Conservation (phyloP, 768 basidiomycete genomes). For the Russula brevipes region DNA sequence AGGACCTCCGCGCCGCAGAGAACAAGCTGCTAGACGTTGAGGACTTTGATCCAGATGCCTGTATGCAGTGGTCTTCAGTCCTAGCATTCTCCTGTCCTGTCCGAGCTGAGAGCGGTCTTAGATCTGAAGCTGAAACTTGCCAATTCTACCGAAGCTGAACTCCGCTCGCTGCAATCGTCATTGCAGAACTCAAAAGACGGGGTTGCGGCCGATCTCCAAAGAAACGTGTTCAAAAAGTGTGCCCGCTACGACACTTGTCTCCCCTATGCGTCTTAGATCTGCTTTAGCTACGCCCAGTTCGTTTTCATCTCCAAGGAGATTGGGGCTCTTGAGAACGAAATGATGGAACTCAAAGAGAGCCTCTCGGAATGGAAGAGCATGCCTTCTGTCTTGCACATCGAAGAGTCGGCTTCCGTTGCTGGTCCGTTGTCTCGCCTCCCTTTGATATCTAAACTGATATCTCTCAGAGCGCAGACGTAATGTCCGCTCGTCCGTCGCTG, state of each 20-base stretch:
- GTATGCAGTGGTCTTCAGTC: conserved; percentile 46
- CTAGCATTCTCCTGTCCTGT: not conserved
- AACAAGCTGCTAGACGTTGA: conserved; percentile 64
- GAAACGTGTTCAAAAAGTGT: conserved; percentile 97
- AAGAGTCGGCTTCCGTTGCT: conserved; percentile 66
- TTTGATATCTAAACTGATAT: conserved; percentile 15
- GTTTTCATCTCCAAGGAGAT: conserved; percentile 97
- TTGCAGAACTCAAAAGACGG: conserved; percentile 64
- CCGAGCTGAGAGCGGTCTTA: not conserved
- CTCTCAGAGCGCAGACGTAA: conserved; percentile 49
- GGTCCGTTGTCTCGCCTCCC: conserved; percentile 32
- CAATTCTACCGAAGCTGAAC: conserved; percentile 82
- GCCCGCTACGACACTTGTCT: conserved; percentile 20
- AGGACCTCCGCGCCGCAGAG: conserved; percentile 59
- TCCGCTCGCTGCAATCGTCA: conserved; percentile 71
- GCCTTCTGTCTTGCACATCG: conserved; percentile 88
- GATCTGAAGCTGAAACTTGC: conserved; percentile 81
- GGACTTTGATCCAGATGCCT: conserved; percentile 82
- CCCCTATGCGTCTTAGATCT: not conserved
- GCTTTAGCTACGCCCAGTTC: conserved; percentile 86
- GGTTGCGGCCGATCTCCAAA: conserved; percentile 76
- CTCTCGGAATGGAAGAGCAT: conserved; percentile 95
- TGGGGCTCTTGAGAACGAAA: conserved; percentile 90
- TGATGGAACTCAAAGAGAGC: conserved; percentile 93
- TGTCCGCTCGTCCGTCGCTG: conserved; percentile 88